These are phyloP conservation scores for Calonectria montana DNA, from an alignment of 2,329 filamentous ascomycete genomes.

Conservation along the genomic window DNA sequence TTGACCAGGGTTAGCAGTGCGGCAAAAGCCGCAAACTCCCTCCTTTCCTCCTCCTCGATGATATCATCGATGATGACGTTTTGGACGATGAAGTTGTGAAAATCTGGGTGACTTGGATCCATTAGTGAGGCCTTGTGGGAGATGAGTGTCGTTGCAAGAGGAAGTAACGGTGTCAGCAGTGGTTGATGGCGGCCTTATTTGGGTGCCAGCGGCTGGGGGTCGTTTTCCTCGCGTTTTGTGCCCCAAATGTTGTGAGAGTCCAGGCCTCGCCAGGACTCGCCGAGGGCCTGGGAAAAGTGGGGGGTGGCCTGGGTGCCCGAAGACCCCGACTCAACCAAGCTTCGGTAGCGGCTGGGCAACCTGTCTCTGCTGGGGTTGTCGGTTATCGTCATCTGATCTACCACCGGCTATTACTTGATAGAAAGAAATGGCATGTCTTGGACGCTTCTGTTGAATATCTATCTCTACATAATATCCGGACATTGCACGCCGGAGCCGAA, in stretches of 20 bases:
- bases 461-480: neutral
- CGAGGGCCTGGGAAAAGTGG: slow-evolving; percentile 6
- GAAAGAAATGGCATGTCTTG: neutral
- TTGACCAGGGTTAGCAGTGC: slow-evolving; percentile 18
- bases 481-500: neutral
- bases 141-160: neutral
- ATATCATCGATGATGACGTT: slow-evolving; percentile 21
- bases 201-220: neutral
- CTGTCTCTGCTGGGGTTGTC: slow-evolving; percentile 8
- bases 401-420: neutral
- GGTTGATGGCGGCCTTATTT: slow-evolving; percentile 11
- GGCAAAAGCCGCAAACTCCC: slow-evolving; percentile 24
- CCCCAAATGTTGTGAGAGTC: slow-evolving; percentile 13
- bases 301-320: slow-evolving; percentile 3
- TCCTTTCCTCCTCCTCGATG: slow-evolving; percentile 13
- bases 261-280: slow-evolving; percentile 16
- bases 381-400: neutral
- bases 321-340: slow-evolving; percentile 8
- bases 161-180: slow-evolving; percentile 1
- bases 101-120: neutral
- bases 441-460: neutral
- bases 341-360: neutral
- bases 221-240: neutral
- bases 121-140: neutral
- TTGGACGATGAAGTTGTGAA: slow-evolving; percentile 21